phyloP scores from a whole-genome alignment of 176 grass and related monocot genomes.

The Musa troglodytarum region DNA sequence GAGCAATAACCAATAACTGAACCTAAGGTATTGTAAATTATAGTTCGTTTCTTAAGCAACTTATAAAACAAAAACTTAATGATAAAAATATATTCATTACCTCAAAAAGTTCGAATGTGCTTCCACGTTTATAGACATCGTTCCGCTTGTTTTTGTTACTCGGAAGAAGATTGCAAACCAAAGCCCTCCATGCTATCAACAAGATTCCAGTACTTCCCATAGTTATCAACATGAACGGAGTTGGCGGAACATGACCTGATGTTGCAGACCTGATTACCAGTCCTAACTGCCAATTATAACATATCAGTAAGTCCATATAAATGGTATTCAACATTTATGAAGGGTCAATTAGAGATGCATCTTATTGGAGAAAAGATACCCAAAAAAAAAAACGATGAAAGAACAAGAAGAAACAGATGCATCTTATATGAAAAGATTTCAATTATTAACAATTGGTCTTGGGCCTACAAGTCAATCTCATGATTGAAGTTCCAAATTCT shows the following conservation, averaged over 20 bases:
- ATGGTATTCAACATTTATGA: neutral
- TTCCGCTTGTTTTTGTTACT: conserved; percentile 38
- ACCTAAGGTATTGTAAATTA: neutral
- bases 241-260: conserved; percentile 61
- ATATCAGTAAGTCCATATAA: neutral
- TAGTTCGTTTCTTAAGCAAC: neutral
- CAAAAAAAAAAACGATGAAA: neutral
- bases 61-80: neutral
- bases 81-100: conserved; percentile 17
- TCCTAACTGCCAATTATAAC: conserved; percentile 42
- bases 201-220: conserved; percentile 80
- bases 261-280: conserved; percentile 56
- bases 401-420: neutral
- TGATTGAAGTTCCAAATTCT: too few species aligned
- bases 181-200: conserved; percentile 68
- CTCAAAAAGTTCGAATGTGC: conserved; percentile 91
- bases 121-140: conserved; percentile 70
- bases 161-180: conserved; percentile 58
- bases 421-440: neutral
- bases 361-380: too few species aligned
- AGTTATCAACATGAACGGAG: conserved; percentile 66
- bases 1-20: neutral
- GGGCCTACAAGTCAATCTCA: too few species aligned
- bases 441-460: too few species aligned
- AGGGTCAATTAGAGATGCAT: neutral